Percentiles rank a stretch among this genome's conserved stretches.
These are phyloP conservation scores for Globisporangium cederbergense DNA, from an alignment of 352 stramenopile species.

Conservation along the genomic window DNA sequence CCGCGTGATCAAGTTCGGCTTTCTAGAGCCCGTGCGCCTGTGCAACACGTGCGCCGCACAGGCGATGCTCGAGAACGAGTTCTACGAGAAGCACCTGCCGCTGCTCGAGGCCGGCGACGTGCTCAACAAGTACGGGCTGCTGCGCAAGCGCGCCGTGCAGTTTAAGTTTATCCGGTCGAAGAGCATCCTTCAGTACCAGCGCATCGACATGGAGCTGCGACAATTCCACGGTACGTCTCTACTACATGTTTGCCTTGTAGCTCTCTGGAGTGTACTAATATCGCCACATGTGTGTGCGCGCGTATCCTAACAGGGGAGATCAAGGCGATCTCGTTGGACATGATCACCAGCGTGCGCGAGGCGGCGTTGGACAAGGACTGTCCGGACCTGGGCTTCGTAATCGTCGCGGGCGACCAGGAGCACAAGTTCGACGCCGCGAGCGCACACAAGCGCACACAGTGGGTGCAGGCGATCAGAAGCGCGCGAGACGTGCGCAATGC, in stretches of 20 bases:
- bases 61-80: constrained; percentile 53
- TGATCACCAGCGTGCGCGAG: constrained; percentile 47
- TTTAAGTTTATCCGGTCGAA: constrained; percentile 58
- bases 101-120: constrained; percentile 56
- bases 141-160: constrained; percentile 51
- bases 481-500: constrained; percentile 40
- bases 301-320: constrained; percentile 22
- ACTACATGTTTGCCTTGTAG: not conserved
- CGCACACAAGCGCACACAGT: constrained; percentile 46
- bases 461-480: constrained; percentile 53
- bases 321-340: constrained; percentile 68
- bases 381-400: constrained; percentile 46
- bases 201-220: constrained; percentile 45
- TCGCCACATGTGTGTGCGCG: not conserved
- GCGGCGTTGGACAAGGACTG: constrained; percentile 49
- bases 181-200: constrained; percentile 75
- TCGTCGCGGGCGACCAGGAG: constrained; percentile 42
- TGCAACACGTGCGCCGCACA: constrained; percentile 40
- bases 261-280: not conserved
- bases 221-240: constrained; percentile 31
- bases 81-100: constrained; percentile 61
- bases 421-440: constrained; percentile 57
- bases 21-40: constrained; percentile 56
- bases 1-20: constrained; percentile 63
- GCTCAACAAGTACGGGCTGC: constrained; percentile 67